These are phyloP conservation scores for Triticum monococcum DNA, from an alignment of 176 grass and related monocot species.

Conservation along the genomic window DNA sequence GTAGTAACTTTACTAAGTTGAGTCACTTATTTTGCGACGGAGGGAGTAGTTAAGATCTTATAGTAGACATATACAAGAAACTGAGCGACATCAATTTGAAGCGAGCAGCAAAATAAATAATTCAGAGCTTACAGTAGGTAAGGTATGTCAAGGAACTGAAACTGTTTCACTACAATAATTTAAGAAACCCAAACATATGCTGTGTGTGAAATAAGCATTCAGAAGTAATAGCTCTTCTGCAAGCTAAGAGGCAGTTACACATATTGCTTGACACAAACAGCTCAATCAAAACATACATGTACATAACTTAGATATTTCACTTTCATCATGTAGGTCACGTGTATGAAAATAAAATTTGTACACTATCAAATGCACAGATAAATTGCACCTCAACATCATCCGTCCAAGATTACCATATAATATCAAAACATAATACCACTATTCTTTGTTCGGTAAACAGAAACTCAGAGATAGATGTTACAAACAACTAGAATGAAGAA, in stretches of 20 bases:
- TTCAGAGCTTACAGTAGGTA: not conserved
- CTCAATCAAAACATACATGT: not conserved
- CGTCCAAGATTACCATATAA: not conserved
- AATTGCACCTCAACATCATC: not conserved
- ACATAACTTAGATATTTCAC: slow-evolving; percentile 1
- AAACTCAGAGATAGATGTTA: not conserved
- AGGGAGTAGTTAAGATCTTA: not conserved
- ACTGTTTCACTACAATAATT: not conserved
- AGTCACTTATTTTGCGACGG: too few species aligned
- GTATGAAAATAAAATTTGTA: not conserved
- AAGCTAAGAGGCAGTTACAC: slow-evolving; percentile 8
- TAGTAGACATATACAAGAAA: not conserved
- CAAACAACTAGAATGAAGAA: not conserved
- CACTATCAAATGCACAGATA: not conserved
- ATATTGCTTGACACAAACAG: slow-evolving; percentile 23
- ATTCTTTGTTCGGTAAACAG: not conserved
- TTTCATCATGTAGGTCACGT: not conserved
- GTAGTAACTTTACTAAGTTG: too few species aligned
- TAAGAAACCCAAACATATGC: not conserved
- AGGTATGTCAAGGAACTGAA: not conserved
- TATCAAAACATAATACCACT: not conserved
- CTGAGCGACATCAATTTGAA: not conserved
- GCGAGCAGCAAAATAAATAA: not conserved
- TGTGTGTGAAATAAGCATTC: not conserved
- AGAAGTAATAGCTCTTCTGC: not conserved